Conservation (phyloP, 306 rosid species). For the Trichosanthes truncata region DNA sequence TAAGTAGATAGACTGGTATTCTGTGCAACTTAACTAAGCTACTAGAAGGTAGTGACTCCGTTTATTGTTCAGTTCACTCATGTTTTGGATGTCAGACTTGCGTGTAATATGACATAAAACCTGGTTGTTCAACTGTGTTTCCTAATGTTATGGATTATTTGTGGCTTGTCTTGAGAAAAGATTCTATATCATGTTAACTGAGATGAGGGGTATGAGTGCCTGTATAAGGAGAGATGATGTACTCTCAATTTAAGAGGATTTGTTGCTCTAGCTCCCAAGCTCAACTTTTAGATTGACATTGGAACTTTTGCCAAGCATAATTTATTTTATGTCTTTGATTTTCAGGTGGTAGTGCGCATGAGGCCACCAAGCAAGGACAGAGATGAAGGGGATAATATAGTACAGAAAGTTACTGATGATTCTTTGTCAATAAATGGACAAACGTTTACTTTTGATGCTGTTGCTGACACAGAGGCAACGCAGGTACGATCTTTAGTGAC, state of each 20-base stretch:
- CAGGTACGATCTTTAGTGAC: conserved; percentile 48
- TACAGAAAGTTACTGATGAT: conserved; percentile 60
- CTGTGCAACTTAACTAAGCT: not conserved
- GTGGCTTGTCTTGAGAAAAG: not conserved
- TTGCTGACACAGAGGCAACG: conserved; percentile 67
- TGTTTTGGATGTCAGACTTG: not conserved
- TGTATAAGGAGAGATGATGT: not conserved
- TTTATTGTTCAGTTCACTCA: not conserved
- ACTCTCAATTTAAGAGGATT: not conserved
- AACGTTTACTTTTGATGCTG: conserved; percentile 86
- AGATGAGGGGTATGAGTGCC: not conserved
- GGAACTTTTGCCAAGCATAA: not conserved
- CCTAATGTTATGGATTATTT: not conserved
- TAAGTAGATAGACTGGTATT: not conserved
- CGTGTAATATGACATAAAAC: not conserved
- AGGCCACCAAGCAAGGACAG: conserved; percentile 53
- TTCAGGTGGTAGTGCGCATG: conserved; percentile 85
- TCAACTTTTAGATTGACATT: not conserved
- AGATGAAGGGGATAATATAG: conserved; percentile 71
- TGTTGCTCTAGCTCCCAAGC: not conserved
- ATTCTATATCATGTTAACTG: not conserved
- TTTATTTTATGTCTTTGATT: not conserved
- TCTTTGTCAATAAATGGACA: conserved; percentile 72
- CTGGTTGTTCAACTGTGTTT: not conserved
- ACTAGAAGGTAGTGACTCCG: not conserved